Conservation (phyloP, 2,329 filamentous ascomycete species). For the Talaromyces verruculosus region DNA sequence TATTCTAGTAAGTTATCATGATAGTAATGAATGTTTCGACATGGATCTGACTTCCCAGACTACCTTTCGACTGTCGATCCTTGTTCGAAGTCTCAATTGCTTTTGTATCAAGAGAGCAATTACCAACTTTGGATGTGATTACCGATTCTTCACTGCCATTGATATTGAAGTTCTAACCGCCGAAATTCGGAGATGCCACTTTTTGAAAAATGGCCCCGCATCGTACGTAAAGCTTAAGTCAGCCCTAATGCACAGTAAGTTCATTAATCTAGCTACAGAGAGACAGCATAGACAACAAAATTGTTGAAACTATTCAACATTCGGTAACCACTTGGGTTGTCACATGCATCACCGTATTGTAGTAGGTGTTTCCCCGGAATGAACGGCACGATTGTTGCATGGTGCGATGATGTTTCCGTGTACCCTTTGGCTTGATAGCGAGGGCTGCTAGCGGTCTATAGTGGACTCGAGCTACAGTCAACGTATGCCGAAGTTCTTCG, state of each 20-base stretch:
- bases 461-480: background rate
- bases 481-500: background rate
- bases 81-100: background rate
- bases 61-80: background rate
- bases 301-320: background rate
- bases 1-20: background rate
- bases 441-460: background rate
- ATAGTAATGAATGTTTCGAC: background rate
- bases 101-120: background rate
- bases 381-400: background rate
- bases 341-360: background rate
- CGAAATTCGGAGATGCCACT: background rate
- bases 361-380: background rate
- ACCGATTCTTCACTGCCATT: background rate
- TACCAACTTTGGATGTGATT: background rate
- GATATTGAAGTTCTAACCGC: background rate
- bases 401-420: background rate
- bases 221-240: background rate
- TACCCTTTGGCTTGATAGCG: background rate
- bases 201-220: background rate
- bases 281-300: background rate
- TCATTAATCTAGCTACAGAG: background rate
- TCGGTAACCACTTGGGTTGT: background rate
- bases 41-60: background rate
- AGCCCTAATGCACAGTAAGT: background rate